These are phyloP conservation scores for Leersia perrieri DNA, from an alignment of 176 grass and related monocot species.

Conservation along the genomic window DNA sequence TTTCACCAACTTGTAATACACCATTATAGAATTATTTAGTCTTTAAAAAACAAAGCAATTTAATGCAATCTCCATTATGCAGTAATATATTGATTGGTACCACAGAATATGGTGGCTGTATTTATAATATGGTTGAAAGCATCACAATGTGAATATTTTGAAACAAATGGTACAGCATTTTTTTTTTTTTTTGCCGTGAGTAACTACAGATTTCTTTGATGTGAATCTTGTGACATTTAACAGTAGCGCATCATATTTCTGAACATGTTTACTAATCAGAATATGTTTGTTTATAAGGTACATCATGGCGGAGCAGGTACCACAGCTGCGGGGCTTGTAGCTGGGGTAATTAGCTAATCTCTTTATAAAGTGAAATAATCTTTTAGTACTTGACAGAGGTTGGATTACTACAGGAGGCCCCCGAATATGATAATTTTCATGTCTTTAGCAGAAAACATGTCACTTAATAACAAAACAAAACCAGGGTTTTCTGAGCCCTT, in stretches of 20 bases:
- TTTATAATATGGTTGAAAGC: background rate
- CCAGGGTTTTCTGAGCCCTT: background rate
- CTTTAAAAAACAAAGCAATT: background rate
- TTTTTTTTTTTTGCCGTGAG: too few relatives aligned
- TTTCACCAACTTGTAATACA: background rate
- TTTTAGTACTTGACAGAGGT: background rate
- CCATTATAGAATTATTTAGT: background rate
- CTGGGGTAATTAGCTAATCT: slow-evolving; percentile 69
- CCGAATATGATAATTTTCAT: background rate
- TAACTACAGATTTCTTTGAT: slow-evolving; percentile 6
- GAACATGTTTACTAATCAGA: slow-evolving; percentile 17
- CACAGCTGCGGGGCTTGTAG: slow-evolving; percentile 84
- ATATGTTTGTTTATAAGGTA: slow-evolving; percentile 51
- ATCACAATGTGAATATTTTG: background rate
- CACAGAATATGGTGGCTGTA: background rate
- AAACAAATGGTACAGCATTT: background rate
- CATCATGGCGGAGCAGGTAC: slow-evolving; percentile 99
- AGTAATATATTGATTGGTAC: background rate
- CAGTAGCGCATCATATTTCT: slow-evolving; percentile 2
- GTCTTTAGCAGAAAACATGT: slow-evolving; percentile 15
- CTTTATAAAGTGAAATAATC: slow-evolving; percentile 7
- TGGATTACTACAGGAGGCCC: background rate
- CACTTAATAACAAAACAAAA: slow-evolving; percentile 13
- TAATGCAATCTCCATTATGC: background rate
- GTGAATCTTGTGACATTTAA: background rate